phyloP scores from a whole-genome alignment of 2,329 filamentous ascomycete species.

The Cyphellophora attinorum region DNA sequence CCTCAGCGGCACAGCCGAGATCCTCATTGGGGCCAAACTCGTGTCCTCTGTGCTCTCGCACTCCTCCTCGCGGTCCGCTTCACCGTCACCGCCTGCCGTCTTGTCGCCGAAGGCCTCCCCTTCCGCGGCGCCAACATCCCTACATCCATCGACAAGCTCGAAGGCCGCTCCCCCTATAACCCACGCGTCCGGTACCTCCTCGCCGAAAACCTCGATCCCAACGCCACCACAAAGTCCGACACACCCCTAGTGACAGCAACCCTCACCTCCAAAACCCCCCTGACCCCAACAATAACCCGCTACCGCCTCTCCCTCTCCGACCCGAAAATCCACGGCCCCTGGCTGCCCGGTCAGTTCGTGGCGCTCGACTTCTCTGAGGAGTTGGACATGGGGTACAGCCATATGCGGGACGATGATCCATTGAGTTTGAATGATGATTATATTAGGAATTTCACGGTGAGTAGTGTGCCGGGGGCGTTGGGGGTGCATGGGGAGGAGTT shows the following conservation, averaged over 20 bases:
- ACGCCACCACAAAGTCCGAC: constrained; percentile 6
- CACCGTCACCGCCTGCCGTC: constrained; percentile 49
- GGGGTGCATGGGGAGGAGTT: constrained; percentile 39
- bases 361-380: constrained; percentile 63
- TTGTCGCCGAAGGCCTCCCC: constrained; percentile 55
- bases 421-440: constrained; percentile 75
- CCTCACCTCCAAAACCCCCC: constrained; percentile 46
- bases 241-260: constrained; percentile 35
- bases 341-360: constrained; percentile 66
- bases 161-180: constrained; percentile 61
- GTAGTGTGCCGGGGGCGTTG: constrained; percentile 41
- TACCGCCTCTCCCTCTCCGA: constrained; percentile 48
- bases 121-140: constrained; percentile 53
- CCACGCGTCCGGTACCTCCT: constrained; percentile 58
- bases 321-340: constrained; percentile 30
- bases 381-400: constrained; percentile 63
- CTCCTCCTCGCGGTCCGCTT: constrained; percentile 65
- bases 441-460: constrained; percentile 73
- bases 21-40: constrained; percentile 57
- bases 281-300: constrained; percentile 59
- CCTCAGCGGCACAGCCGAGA: constrained; percentile 57
- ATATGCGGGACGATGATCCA: constrained; percentile 78
- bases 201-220: constrained; percentile 40
- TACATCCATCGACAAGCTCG: constrained; percentile 34
- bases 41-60: constrained; percentile 54